Percentiles rank a stretch among this genome's conserved stretches.
Conservation (phyloP, 2,329 filamentous ascomycete genomes). For the Apiospora koreana region DNA sequence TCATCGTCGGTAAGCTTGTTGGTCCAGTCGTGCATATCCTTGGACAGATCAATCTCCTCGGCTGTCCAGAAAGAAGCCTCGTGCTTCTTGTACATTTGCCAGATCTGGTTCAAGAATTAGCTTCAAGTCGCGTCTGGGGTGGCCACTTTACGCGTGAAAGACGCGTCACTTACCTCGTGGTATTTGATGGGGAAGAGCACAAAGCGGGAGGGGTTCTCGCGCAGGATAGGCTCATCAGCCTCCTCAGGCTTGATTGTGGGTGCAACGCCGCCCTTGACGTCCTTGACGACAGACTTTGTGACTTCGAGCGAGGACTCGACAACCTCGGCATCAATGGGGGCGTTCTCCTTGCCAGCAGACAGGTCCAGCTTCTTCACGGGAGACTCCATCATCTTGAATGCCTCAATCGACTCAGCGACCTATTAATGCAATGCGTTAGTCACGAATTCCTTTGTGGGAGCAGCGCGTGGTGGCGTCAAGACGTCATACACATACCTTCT, state of each 20-base stretch:
- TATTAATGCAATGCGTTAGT: conserved; percentile 40
- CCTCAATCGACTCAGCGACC: conserved; percentile 85
- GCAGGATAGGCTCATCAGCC: conserved; percentile 84
- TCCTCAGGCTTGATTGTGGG: conserved; percentile 67
- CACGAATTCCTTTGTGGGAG: conserved; percentile 19
- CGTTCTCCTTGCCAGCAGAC: conserved; percentile 80
- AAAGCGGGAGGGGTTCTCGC: conserved; percentile 94
- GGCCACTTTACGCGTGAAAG: conserved; percentile 70
- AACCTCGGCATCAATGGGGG: conserved; percentile 52
- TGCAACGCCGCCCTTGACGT: conserved; percentile 43
- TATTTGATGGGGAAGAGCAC: conserved; percentile 99
- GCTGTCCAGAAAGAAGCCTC: conserved; percentile 99
- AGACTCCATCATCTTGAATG: conserved; percentile 93
- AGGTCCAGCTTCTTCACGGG: conserved; percentile 90
- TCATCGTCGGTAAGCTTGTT: conserved; percentile 96
- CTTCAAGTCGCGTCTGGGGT: conserved; percentile 27
- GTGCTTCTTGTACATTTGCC: conserved; percentile 99
- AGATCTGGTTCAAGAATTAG: conserved; percentile 65
- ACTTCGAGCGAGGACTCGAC: conserved; percentile 63
- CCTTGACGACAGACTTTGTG: conserved; percentile 44
- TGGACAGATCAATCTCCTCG: conserved; percentile 98
- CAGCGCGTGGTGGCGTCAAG: conserved; percentile 26
- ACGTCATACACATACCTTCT: conserved; percentile 49
- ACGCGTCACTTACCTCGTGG: conserved; percentile 80
- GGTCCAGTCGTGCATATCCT: conserved; percentile 99